These are phyloP conservation scores for Colletotrichum tropicicola DNA, from an alignment of 2,329 filamentous ascomycete genomes.

Conservation along the genomic window DNA sequence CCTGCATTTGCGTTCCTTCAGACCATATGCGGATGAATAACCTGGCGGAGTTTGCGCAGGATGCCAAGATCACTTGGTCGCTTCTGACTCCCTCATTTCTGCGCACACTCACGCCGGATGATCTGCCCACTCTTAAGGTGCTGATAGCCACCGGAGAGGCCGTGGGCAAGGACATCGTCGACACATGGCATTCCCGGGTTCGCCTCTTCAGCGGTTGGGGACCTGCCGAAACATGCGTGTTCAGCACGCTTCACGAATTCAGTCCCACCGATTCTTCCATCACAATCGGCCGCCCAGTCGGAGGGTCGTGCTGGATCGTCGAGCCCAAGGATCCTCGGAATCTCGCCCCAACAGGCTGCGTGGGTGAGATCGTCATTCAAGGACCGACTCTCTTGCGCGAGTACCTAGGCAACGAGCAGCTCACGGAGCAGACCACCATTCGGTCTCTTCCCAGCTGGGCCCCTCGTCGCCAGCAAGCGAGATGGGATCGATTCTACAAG, in stretches of 20 bases:
- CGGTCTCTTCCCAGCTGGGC: background rate
- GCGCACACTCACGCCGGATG: slow-evolving; percentile 46
- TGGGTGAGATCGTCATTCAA: slow-evolving; percentile 30
- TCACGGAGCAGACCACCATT: background rate
- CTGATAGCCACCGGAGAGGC: slow-evolving; percentile 52
- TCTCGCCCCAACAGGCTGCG: slow-evolving; percentile 16
- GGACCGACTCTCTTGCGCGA: slow-evolving; percentile 26
- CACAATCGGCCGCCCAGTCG: slow-evolving; percentile 6
- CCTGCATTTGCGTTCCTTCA: slow-evolving; percentile 66
- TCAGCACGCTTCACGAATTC: background rate
- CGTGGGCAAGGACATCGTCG: slow-evolving; percentile 53
- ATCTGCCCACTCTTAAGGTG: slow-evolving; percentile 46
- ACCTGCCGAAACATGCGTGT: background rate
- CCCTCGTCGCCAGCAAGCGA: background rate
- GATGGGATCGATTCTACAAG: slow-evolving; percentile 13
- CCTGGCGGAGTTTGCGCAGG: slow-evolving; percentile 43
- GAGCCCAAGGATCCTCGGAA: slow-evolving; percentile 9
- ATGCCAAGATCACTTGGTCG: slow-evolving; percentile 54
- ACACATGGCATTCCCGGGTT: slow-evolving; percentile 48
- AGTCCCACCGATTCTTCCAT: background rate
- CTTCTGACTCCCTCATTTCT: slow-evolving; percentile 68
- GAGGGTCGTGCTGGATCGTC: slow-evolving; percentile 15
- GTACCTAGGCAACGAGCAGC: background rate
- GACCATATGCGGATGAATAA: slow-evolving; percentile 57
- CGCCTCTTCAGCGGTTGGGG: background rate